phyloP scores from a whole-genome alignment of 345 rosid genomes.

The Salix arbutifolia region DNA sequence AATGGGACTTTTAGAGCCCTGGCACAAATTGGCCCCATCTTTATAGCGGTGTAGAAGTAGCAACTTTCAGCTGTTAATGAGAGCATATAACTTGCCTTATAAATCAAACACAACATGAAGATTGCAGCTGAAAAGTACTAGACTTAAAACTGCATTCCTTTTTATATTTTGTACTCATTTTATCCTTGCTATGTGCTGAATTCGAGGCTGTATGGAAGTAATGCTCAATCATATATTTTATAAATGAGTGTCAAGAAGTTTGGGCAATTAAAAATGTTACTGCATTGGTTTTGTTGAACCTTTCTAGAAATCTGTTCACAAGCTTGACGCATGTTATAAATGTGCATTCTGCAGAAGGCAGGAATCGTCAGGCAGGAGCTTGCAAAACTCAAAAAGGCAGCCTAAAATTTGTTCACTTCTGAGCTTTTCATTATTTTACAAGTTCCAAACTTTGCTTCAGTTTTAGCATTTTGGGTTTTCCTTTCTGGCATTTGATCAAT shows the following conservation, averaged over 20 bases:
- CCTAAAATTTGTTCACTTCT: neutral
- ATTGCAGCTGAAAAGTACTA: neutral
- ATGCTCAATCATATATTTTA: neutral
- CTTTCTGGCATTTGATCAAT: neutral
- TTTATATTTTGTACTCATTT: neutral
- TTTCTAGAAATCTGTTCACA: neutral
- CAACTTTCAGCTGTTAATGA: neutral
- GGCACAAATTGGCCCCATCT: neutral
- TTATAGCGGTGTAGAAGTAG: neutral
- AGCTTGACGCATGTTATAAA: neutral
- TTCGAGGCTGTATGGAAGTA: neutral
- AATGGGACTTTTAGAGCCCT: no score
- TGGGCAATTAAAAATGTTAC: neutral
- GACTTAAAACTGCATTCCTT: neutral
- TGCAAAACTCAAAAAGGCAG: conserved; percentile 15
- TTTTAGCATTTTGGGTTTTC: neutral
- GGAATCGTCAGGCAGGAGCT: conserved; percentile 22
- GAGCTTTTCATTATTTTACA: neutral
- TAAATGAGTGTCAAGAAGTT: neutral
- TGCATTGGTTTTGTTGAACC: neutral
- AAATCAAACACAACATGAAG: neutral
- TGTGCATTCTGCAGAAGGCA: conserved; percentile 11
- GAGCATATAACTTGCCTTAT: neutral
- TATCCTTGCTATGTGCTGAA: neutral
- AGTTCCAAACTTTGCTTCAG: neutral